Evolutionary conservation across 495 filamentous ascomycete genomes (phyloP).

Genomic region (Lophium mytilinum): DNA sequence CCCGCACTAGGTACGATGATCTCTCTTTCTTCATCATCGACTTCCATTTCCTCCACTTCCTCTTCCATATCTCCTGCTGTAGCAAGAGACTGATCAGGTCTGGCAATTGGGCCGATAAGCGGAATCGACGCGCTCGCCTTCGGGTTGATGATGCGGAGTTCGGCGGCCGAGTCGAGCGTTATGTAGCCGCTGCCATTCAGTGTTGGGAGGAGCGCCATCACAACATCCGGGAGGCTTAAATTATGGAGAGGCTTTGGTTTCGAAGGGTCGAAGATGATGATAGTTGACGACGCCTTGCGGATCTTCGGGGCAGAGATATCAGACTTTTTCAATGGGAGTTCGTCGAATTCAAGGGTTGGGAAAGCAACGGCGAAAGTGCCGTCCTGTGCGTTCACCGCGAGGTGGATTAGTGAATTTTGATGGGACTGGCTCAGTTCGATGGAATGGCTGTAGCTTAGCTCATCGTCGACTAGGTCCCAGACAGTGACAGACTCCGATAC

Average conservation of each 20-base stretch:
- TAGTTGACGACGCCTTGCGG: slow-evolving; percentile 28
- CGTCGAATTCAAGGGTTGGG: slow-evolving; percentile 29
- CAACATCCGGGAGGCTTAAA: slow-evolving; percentile 38
- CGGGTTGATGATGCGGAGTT: slow-evolving; percentile 32
- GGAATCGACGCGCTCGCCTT: slow-evolving; percentile 42
- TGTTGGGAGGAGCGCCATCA: slow-evolving; percentile 49
- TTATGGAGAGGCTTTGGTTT: slow-evolving; percentile 42
- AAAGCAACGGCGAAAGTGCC: slow-evolving; percentile 51
- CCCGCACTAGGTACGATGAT: slow-evolving; percentile 29
- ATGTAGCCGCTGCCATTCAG: slow-evolving; percentile 35
- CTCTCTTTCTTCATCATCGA: slow-evolving; percentile 37
- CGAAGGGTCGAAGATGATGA: slow-evolving; percentile 50
- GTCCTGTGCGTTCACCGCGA: slow-evolving; percentile 46
- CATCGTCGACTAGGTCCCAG: slow-evolving; percentile 23
- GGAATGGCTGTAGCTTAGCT: slow-evolving; percentile 27
- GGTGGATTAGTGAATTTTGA: slow-evolving; percentile 42
- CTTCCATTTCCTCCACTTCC: slow-evolving; percentile 23
- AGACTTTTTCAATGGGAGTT: slow-evolving; percentile 1
- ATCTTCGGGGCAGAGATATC: slow-evolving; percentile 14
- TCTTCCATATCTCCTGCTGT: not conserved
- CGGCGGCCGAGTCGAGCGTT: slow-evolving; percentile 48
- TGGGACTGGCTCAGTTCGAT: slow-evolving; percentile 32
- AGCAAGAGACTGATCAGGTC: not conserved
- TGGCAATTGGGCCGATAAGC: slow-evolving; percentile 37
- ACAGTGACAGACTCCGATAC: slow-evolving; percentile 51